A percentile compares a stretch with the other conserved stretches of the same genome.
Evolutionary conservation across 148 eudicot genomes (phyloP).

Genomic region (Fallopia convolvulus): DNA sequence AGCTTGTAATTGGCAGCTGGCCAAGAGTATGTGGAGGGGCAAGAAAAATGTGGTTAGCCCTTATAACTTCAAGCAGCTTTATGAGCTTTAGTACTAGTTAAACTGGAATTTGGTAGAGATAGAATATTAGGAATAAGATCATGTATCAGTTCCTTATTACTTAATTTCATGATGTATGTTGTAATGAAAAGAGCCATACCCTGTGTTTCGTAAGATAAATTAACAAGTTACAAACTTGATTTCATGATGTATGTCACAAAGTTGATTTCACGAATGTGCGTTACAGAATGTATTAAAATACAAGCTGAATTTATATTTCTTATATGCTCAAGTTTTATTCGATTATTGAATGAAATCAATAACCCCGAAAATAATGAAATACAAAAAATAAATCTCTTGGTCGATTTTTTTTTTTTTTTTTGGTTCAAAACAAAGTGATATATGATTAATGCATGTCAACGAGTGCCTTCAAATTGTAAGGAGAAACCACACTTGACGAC

Average conservation of each 20-base stretch:
- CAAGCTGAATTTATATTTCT: neutral
- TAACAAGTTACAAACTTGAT: too few species aligned
- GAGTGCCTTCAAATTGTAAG: slow-evolving; percentile 40
- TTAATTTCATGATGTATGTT: too few species aligned
- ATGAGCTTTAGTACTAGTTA: slow-evolving; percentile 1
- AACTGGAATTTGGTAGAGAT: neutral
- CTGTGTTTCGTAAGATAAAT: too few species aligned
- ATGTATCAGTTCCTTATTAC: slow-evolving; percentile 1
- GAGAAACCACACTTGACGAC: slow-evolving; percentile 25
- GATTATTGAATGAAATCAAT: neutral
- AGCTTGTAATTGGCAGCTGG: slow-evolving; percentile 15
- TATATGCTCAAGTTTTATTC: too few species aligned
- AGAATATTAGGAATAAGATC: neutral
- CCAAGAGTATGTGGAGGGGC: slow-evolving; percentile 19
- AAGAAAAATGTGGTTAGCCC: slow-evolving; percentile 8
- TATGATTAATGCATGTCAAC: slow-evolving; percentile 8
- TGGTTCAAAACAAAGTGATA: too few species aligned
- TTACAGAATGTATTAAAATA: neutral
- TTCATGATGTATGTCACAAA: too few species aligned
- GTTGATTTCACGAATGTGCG: too few species aligned
- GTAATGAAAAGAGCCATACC: too few species aligned
- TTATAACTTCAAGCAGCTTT: slow-evolving; percentile 11
- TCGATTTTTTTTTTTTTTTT: too few species aligned
- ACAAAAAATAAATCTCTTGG: too few species aligned
- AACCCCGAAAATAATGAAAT: neutral